phyloP scores from a whole-genome alignment of 768 basidiomycete species.

The Xerocomellus intermedius region DNA sequence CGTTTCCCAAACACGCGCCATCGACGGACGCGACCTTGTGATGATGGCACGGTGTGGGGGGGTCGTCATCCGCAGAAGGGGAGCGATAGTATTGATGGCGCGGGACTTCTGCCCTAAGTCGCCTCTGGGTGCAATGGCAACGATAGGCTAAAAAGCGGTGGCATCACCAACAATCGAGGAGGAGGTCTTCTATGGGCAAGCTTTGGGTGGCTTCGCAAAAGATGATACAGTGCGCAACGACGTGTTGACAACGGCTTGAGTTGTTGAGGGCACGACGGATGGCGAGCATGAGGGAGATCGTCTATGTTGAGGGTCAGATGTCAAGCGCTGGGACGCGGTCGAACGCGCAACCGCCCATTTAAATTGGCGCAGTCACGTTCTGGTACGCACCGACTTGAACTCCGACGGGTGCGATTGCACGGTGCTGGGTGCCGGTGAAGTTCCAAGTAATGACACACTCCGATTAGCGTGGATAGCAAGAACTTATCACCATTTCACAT shows the following conservation, averaged over 20 bases:
- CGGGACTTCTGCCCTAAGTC: background rate
- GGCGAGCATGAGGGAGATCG: conserved; percentile 7
- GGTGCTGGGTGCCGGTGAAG: background rate
- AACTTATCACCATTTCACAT: background rate
- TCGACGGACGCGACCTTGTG: conserved; percentile 35
- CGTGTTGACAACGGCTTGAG: conserved; percentile 4
- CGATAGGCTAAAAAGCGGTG: conserved; percentile 15
- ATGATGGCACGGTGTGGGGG: conserved; percentile 21
- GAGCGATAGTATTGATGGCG: background rate
- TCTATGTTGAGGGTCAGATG: background rate
- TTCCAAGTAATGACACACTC: no score
- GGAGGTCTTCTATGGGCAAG: conserved; percentile 8
- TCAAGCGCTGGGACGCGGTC: background rate
- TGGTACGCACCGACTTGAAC: background rate
- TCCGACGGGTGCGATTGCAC: background rate
- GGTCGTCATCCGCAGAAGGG: background rate
- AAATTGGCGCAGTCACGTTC: no score
- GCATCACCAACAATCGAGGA: conserved; percentile 10
- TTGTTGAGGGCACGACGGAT: conserved; percentile 8
- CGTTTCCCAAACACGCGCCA: conserved; percentile 35
- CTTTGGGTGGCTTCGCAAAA: conserved; percentile 4
- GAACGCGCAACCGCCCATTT: background rate
- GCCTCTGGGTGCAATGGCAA: conserved; percentile 5
- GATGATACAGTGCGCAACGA: conserved; percentile 15
- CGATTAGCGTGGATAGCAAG: no score